Base-by-base conservation (phyloP, 441 rosid genomes). In the Erodium trifolium region DNA sequence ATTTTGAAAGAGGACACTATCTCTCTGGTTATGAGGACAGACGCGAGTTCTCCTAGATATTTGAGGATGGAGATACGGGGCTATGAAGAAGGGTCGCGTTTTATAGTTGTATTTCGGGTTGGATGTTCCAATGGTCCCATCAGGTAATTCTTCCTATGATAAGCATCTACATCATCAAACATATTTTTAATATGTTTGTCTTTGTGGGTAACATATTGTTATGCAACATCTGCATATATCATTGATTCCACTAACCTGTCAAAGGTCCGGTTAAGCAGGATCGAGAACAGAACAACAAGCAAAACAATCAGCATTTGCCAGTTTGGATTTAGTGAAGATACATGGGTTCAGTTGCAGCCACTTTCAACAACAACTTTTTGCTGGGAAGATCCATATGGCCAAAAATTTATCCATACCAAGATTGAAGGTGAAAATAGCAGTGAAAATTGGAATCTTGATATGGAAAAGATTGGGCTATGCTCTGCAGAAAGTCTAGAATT, bases 351-450 rank as follows among this genome's bases (percentile, higher is more conserved):
- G 67, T 78, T 92, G 82, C 81, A 79, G 69, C 89, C 97, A 71
- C 88, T 85, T 69, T 87, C 98, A 64, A 81, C 99, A 71, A 67
- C 82, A 71, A 82, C 77, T 75, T 92, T 91, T 81, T 80, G 88
- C 75, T 95, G 97, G 99, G 97, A 95, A 82, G 90, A 92, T 82
- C 98, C 99, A 10, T 91, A 92, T 71, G 98, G 99, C 67, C 96
- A 89, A 74, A 95, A 85, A 71, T 76, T 82, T 75, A 74, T 92
- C 69, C 97, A 92, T 78, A 83, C 86, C 35, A 89, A 76, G 81
- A 80, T 89, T 73, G 83, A 84, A 74, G 76, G 69, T 77, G 81
- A 78, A 55, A 68, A 68, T 73, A 73, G 69, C 74, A 75, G 69
- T 72, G 80, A 69, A 64, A 72, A 86, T 72, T 83, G 82, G 78